Evolutionary conservation across 192 early-diverging fungal species (phyloP).

Genomic region (Podila epigama): DNA sequence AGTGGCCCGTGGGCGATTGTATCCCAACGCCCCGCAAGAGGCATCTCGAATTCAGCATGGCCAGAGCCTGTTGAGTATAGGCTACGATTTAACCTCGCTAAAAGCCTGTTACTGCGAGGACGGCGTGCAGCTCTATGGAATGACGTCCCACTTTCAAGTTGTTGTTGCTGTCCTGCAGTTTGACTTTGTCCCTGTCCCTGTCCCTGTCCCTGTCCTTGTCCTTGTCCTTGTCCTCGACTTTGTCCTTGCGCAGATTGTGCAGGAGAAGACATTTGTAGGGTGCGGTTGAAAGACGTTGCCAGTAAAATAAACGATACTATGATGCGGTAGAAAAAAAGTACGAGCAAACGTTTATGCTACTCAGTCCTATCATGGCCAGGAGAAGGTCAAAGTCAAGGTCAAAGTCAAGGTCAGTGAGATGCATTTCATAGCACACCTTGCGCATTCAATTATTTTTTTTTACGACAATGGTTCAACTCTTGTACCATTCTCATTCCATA

Average conservation of each 20-base stretch:
- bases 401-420: too few relatives aligned
- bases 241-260: background rate
- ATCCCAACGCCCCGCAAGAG: constrained; percentile 31
- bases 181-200: background rate
- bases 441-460: too few relatives aligned
- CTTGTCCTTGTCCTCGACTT: background rate
- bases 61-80: background rate
- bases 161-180: constrained; percentile 3
- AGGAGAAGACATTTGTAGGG: background rate
- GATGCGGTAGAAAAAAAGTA: too few relatives aligned
- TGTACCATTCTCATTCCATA: too few relatives aligned
- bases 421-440: too few relatives aligned
- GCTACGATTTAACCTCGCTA: background rate
- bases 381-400: too few relatives aligned
- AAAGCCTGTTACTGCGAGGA: constrained; percentile 10
- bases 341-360: too few relatives aligned
- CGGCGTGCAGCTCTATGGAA: background rate
- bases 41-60: constrained; percentile 24
- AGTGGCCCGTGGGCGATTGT: constrained; percentile 29
- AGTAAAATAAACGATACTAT: too few relatives aligned
- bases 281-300: too few relatives aligned
- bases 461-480: too few relatives aligned
- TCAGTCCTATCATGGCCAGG: too few relatives aligned
- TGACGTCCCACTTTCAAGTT: background rate
- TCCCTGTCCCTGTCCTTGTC: background rate